A percentile compares a stretch with the other conserved stretches of the same genome.
These are phyloP conservation scores for Recurvomyces mirabilis DNA, from an alignment of 495 filamentous ascomycete species.

Conservation along the genomic window DNA sequence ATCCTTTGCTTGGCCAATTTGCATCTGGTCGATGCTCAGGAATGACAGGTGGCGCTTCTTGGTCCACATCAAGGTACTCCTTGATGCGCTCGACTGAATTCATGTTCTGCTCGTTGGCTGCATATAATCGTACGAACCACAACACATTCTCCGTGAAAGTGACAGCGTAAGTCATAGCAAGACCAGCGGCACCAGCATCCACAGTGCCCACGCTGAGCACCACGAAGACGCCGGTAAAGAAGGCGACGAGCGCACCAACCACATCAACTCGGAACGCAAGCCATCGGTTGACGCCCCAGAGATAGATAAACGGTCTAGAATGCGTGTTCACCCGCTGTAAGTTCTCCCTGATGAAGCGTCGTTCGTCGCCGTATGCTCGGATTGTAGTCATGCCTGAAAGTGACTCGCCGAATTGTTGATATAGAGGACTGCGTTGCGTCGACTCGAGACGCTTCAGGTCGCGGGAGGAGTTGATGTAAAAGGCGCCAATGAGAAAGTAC, in stretches of 20 bases:
- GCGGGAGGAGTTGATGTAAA: slow-evolving; percentile 83
- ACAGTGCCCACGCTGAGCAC: slow-evolving; percentile 72
- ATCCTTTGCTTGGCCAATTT: slow-evolving; percentile 78
- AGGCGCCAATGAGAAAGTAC: slow-evolving; percentile 70
- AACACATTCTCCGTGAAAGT: slow-evolving; percentile 95
- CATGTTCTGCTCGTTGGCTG: slow-evolving; percentile 97
- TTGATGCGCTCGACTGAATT: slow-evolving; percentile 98
- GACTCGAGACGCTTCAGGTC: slow-evolving; percentile 94
- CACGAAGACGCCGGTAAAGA: slow-evolving; percentile 89
- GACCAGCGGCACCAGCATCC: slow-evolving; percentile 86
- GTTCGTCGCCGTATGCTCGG: slow-evolving; percentile 88
- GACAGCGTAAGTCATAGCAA: slow-evolving; percentile 95
- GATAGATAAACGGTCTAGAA: slow-evolving; percentile 84
- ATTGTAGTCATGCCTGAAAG: slow-evolving; percentile 95
- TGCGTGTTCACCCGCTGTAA: slow-evolving; percentile 79
- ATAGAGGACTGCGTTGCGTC: slow-evolving; percentile 84
- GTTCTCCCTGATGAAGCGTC: slow-evolving; percentile 90
- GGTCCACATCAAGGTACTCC: slow-evolving; percentile 93
- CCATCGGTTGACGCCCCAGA: slow-evolving; percentile 98
- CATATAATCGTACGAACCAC: slow-evolving; percentile 94
- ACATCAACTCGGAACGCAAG: slow-evolving; percentile 86
- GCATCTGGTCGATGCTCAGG: slow-evolving; percentile 62
- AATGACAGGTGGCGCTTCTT: slow-evolving; percentile 72
- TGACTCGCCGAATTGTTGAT: slow-evolving; percentile 97
- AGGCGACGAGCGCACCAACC: slow-evolving; percentile 81